Base-by-base conservation (phyloP, 805 yeast species). In the Wickerhamomyces kurtzmanii region DNA sequence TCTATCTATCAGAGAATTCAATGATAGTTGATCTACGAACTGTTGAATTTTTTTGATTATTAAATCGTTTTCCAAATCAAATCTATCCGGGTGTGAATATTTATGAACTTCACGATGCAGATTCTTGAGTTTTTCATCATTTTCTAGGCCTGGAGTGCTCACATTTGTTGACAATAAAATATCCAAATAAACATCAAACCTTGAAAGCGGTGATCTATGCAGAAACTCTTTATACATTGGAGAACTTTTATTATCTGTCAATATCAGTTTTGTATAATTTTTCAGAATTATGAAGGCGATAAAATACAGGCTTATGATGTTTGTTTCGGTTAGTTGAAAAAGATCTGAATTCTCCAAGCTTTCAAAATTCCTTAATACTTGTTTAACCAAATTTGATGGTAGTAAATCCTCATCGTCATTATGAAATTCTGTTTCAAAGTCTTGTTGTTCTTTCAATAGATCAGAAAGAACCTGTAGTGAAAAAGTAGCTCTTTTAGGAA, bases 101-200 rank as follows among this genome's bases (percentile, higher is more conserved):
- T n/a, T n/a, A n/a, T n/a, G n/a, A n/a, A n/a, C n/a, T n/a, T n/a
- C n/a, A n/a, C n/a, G n/a, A n/a, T n/a, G n/a, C n/a, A n/a, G n/a
- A n/a, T n/a, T n/a, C n/a, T n/a, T n/a, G n/a, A n/a, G n/a, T n/a
- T n/a, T n/a, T n/a, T n/a, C n/a, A n/a, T 39, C 33, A 22, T 42
- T 32, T 28, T 47, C 52, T 5, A 30, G 13, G 8, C 24, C 50
- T n/a, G 40, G 43, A 31, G 33, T 39, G 13, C 30, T 19, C 10
- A 62, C 57, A 9, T 40, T 37, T 0, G 67, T 63, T 3, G 30
- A 17, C n/a, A 40, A 23, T 26, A 65, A 37, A 2, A 65, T 31
- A 5, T 51, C 42, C 20, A 63, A 33, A 32, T 63, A 65, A 3
- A 30, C 30, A 13, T 43, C 52, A 15, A 55, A 30, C 12, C 27